Percentiles rank a stretch among this genome's conserved stretches.
Conservation (phyloP, 2,329 filamentous ascomycete species). For the Neofusicoccum umdonicola region DNA sequence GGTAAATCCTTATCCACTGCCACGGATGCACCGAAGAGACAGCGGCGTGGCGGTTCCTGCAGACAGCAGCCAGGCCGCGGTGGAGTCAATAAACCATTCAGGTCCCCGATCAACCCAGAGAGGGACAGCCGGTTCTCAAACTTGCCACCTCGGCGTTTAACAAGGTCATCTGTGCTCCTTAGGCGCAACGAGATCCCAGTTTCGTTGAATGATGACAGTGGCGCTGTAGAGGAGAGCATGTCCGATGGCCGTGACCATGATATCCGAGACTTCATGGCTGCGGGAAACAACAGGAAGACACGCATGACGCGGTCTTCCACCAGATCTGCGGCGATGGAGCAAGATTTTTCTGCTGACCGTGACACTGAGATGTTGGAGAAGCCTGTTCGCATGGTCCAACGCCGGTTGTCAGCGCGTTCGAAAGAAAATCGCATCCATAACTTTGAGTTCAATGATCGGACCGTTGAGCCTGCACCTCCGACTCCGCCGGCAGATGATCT, state of each 20-base stretch:
- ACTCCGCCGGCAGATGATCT: neutral
- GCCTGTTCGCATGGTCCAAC: neutral
- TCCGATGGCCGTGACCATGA: conserved; percentile 27
- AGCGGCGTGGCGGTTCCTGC: neutral
- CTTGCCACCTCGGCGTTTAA: neutral
- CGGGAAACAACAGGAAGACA: conserved; percentile 6
- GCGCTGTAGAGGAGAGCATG: conserved; percentile 17
- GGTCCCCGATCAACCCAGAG: neutral
- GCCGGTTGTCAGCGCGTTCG: neutral
- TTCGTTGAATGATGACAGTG: neutral
- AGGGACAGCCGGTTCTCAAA: neutral
- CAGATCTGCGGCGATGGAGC: neutral
- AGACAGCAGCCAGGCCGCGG: neutral
- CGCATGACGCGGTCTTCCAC: conserved; percentile 22
- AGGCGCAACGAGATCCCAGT: neutral
- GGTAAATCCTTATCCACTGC: neutral
- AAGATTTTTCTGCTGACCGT: neutral
- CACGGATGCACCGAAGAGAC: too few species aligned
- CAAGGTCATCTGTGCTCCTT: neutral
- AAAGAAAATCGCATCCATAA: neutral
- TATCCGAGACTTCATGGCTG: conserved; percentile 29
- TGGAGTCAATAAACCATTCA: conserved; percentile 7
- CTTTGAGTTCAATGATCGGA: neutral
- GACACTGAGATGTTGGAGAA: neutral
- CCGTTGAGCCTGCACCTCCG: neutral